Conservation (phyloP, 2,329 filamentous ascomycete genomes). For the Pestalotiopsis sp. region DNA sequence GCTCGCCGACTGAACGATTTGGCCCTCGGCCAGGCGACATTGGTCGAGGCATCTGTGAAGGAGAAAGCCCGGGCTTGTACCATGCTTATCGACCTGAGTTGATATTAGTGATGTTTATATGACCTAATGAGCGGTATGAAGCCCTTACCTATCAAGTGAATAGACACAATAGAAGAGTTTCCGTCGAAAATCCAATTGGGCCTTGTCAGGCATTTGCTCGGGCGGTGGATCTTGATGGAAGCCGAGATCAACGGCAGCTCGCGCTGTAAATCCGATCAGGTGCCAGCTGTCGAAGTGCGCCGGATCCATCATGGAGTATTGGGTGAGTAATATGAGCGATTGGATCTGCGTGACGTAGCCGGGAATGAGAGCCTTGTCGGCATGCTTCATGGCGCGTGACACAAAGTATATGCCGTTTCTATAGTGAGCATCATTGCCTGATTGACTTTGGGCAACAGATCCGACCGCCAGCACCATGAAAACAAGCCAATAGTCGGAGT, state of each 20-base stretch:
- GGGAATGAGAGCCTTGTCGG: slow-evolving; percentile 82
- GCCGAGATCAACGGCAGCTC: slow-evolving; percentile 86
- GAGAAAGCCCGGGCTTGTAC: slow-evolving; percentile 87
- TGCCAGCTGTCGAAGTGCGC: slow-evolving; percentile 94
- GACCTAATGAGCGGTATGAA: too few species aligned
- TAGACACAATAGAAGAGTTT: slow-evolving; percentile 91
- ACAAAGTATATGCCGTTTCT: slow-evolving; percentile 58
- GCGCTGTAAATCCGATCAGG: slow-evolving; percentile 84
- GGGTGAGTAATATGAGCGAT: slow-evolving; percentile 80
- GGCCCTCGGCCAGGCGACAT: slow-evolving; percentile 73
- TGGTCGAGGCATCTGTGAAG: slow-evolving; percentile 86
- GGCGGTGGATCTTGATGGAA: slow-evolving; percentile 88
- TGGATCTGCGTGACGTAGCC: slow-evolving; percentile 87
- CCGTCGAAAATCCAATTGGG: slow-evolving; percentile 75
- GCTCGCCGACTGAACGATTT: slow-evolving; percentile 44
- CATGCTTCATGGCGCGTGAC: slow-evolving; percentile 70
- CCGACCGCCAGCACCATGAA: slow-evolving; percentile 89
- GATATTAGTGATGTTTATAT: not conserved
- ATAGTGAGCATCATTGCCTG: slow-evolving; percentile 67
- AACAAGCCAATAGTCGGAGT: slow-evolving; percentile 81
- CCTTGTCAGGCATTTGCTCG: slow-evolving; percentile 67
- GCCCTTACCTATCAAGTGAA: slow-evolving; percentile 75
- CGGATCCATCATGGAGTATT: slow-evolving; percentile 89
- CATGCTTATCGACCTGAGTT: slow-evolving; percentile 69
- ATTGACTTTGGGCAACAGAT: slow-evolving; percentile 72